Evolutionary conservation across 345 rosid species (phyloP), one percentile per base, ranked within the genome.

Genomic region (Euphorbia pulcherrima): DNA sequence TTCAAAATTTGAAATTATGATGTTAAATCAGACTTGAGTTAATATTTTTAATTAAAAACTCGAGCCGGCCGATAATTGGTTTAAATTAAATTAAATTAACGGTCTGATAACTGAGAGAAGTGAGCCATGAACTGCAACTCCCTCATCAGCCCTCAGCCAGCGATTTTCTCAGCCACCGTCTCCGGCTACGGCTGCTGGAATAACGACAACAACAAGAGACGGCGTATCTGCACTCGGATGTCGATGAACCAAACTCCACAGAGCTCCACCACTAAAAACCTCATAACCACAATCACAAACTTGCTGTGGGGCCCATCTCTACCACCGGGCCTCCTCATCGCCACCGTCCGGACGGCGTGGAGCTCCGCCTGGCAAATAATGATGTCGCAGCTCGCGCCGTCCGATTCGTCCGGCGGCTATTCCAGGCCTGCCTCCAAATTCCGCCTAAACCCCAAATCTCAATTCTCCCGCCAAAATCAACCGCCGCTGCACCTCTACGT

Each of bases 361-460:
- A 77, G 72, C 73, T 68, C 94, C 69, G 62, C 90, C 11, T 89
- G 98, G 97, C 85, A 80, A 11, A 83, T 93, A 72, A 87, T 90
- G 97, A 89, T 93, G 96, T 79, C 94, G 52, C 96, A 90, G 74
- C 87, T 93, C 27, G 97, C 98, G 26, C 97, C 97, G 52, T 86
- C 97, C 1, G 96, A 90, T 67, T 69, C 92, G 52, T 69, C 90
- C 70, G 98, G 97, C 74, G 71, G 77, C 35, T 93, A 93, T 82
- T 78, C 97, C 53, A 72, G 97, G 60, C 94, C 98, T 59, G 51
- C 79, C 60, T 90, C 97, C 71, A 78, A 71, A 68, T 90, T 90
- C 77, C 92, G 90, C 62, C 80, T 84, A 30, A 59, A 30, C 2
- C 71, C 57, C 44, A 23, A 14, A 33, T 41, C 76, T 30, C 86